Conservation (phyloP, 164 flowering plant species). For the Tetrastigma voinierianum region DNA sequence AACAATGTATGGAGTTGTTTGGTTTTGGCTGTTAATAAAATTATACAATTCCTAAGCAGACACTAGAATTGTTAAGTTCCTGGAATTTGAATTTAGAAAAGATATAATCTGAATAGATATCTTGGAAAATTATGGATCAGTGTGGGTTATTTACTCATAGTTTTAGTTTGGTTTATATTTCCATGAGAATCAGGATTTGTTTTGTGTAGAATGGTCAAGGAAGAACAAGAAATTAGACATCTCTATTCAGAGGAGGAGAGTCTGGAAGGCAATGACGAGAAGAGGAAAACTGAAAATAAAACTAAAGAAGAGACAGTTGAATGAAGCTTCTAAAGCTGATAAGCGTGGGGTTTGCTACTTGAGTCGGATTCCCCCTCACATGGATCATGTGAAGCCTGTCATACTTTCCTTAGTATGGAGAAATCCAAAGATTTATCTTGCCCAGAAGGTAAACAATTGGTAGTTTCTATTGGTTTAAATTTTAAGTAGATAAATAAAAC, state of each 20-base stretch:
- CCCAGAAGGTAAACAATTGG: conserved; percentile 55
- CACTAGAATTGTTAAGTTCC: no score
- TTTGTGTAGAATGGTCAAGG: neutral
- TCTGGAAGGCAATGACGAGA: neutral
- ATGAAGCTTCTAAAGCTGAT: conserved; percentile 29
- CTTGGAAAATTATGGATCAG: no score
- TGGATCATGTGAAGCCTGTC: conserved; percentile 82
- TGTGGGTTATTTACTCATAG: no score
- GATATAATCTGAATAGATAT: no score
- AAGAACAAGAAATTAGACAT: neutral
- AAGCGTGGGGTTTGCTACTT: conserved; percentile 77
- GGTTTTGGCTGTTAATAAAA: no score
- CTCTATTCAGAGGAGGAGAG: neutral
- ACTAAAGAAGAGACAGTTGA: conserved; percentile 23
- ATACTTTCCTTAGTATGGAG: conserved; percentile 74
- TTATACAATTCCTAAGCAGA: no score
- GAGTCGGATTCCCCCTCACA: conserved; percentile 87
- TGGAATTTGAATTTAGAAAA: no score
- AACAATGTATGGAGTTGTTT: no score
- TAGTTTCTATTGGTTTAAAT: neutral
- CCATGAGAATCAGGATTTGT: no score
- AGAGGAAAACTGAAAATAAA: conserved; percentile 5
- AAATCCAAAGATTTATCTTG: conserved; percentile 72
- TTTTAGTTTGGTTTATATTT: no score
- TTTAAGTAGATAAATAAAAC: no score